Percentiles rank a stretch among this genome's conserved stretches.
Evolutionary conservation across 148 eudicot genomes (phyloP).

Genomic region (Heliamphora exappendiculata): DNA sequence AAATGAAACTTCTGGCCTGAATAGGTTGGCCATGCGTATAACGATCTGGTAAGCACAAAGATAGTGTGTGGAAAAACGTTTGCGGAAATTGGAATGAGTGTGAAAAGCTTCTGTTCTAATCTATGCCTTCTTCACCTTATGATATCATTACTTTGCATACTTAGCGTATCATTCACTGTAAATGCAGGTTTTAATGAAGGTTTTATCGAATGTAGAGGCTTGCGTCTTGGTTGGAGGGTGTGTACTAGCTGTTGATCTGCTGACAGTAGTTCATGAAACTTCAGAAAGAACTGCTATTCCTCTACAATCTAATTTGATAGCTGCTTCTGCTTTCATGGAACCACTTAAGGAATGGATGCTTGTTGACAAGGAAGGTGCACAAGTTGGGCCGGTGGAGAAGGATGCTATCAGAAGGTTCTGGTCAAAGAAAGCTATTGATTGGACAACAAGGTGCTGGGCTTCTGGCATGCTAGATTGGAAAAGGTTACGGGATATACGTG

Average conservation of each 20-base stretch:
- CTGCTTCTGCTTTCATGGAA: conserved; percentile 98
- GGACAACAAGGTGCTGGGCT: conserved; percentile 90
- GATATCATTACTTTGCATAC: neutral
- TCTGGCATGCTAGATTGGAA: conserved; percentile 97
- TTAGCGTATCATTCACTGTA: neutral
- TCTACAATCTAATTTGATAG: conserved; percentile 90
- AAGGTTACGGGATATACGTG: conserved; percentile 84
- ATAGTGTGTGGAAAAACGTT: too few species aligned
- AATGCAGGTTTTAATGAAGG: conserved; percentile 87
- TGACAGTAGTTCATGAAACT: conserved; percentile 89
- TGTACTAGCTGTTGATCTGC: conserved; percentile 88
- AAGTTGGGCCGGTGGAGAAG: conserved; percentile 95
- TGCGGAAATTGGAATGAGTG: too few species aligned
- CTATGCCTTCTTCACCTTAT: neutral
- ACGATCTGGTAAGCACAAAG: too few species aligned
- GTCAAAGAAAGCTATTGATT: conserved; percentile 77
- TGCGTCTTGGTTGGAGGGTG: conserved; percentile 98
- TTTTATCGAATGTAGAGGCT: conserved; percentile 80
- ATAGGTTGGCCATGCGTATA: neutral
- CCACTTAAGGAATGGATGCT: conserved; percentile 95
- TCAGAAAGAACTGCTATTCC: conserved; percentile 98
- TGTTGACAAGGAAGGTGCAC: conserved; percentile 67
- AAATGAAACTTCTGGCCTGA: neutral
- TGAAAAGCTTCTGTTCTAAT: neutral
- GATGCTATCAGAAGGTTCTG: conserved; percentile 92